These are phyloP conservation scores for Ciborinia camelliae DNA, from an alignment of 2,329 filamentous ascomycete species.

Conservation along the genomic window DNA sequence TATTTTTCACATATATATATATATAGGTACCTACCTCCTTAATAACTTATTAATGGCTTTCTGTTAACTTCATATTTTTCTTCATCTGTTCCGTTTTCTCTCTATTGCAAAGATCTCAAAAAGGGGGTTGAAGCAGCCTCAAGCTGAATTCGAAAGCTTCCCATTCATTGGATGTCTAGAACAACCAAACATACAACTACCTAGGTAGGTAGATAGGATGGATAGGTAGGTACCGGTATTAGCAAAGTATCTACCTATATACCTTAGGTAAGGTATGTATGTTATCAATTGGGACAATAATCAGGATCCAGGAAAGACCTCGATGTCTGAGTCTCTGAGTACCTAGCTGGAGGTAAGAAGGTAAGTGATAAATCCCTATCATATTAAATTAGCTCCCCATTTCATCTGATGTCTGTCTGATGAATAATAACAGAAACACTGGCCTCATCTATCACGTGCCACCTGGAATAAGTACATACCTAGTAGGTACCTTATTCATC, in stretches of 20 bases:
- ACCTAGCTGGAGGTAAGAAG: too few species aligned
- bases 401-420: too few species aligned
- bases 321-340: background rate
- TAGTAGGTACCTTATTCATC: too few species aligned
- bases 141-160: too few species aligned
- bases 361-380: background rate
- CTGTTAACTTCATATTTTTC: background rate
- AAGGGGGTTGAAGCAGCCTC: background rate
- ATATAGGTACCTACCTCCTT: too few species aligned
- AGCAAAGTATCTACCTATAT: too few species aligned
- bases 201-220: too few species aligned
- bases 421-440: background rate
- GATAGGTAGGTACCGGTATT: too few species aligned
- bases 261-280: too few species aligned
- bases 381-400: background rate
- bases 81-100: background rate
- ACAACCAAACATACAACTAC: too few species aligned
- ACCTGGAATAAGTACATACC: too few species aligned
- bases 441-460: conserved; percentile 2
- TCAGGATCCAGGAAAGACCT: background rate
- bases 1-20: background rate
- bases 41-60: background rate
- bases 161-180: too few species aligned
- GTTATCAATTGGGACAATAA: background rate
- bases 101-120: background rate